Conservation (phyloP, 768 basidiomycete genomes). For the Lactarius tabidus region DNA sequence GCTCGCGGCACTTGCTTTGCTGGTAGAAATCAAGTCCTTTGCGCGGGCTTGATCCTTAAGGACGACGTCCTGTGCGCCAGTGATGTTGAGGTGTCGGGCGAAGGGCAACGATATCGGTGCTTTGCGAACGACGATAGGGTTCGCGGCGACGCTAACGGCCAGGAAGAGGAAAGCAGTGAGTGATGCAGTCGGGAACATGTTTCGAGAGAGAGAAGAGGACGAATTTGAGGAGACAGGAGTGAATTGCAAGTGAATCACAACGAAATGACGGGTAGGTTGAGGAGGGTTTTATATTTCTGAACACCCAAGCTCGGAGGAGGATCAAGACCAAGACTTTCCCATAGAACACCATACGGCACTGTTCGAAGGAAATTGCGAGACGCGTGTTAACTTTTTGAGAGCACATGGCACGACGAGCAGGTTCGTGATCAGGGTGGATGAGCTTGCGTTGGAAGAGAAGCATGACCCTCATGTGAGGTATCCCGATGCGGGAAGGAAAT, state of each 20-base stretch:
- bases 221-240: slow-evolving; percentile 9
- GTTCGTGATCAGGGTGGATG: not conserved
- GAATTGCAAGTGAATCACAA: slow-evolving; percentile 9
- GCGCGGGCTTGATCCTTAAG: slow-evolving; percentile 50
- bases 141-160: not conserved
- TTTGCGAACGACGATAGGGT: slow-evolving; percentile 17
- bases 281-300: not conserved
- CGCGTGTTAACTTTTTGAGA: not conserved
- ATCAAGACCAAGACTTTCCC: not conserved
- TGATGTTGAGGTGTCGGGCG: slow-evolving; percentile 44
- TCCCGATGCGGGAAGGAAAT: not conserved
- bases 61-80: slow-evolving; percentile 47
- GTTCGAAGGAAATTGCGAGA: not conserved
- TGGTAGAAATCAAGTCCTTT: slow-evolving; percentile 39
- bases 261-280: not conserved
- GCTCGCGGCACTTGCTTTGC: slow-evolving; percentile 33
- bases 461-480: not conserved
- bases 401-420: not conserved
- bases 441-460: not conserved
- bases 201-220: not conserved
- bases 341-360: not conserved
- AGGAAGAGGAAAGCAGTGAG: not conserved
- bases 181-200: not conserved
- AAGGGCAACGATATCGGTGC: not conserved
- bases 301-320: not conserved